These are phyloP conservation scores for Botrytis fabae DNA, from an alignment of 2,329 filamentous ascomycete genomes.

Conservation along the genomic window DNA sequence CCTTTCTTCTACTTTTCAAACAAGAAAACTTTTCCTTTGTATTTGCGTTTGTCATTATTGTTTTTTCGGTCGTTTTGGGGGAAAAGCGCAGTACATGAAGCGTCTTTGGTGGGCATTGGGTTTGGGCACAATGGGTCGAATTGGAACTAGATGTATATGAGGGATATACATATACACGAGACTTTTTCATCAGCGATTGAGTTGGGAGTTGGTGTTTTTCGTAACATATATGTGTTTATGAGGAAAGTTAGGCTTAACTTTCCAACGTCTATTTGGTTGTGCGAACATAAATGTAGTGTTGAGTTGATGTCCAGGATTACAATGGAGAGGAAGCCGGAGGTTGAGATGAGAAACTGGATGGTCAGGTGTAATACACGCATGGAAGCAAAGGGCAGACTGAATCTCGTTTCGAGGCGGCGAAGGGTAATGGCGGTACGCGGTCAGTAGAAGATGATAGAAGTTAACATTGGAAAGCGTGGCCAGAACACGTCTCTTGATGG, in stretches of 20 bases:
- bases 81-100: slow-evolving; percentile 20
- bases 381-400: not conserved
- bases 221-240: slow-evolving; percentile 13
- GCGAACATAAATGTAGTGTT: slow-evolving; percentile 5
- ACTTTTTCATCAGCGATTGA: slow-evolving; percentile 13
- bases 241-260: not conserved
- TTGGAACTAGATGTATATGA: slow-evolving; percentile 6
- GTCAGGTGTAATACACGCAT: slow-evolving; percentile 7
- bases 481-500: not conserved
- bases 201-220: slow-evolving; percentile 8
- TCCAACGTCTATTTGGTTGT: slow-evolving; percentile 6
- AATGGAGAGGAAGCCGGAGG: not conserved
- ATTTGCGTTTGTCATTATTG: not conserved
- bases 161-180: slow-evolving; percentile 7
- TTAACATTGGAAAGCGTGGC: not conserved
- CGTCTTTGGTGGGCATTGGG: slow-evolving; percentile 7
- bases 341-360: not conserved
- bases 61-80: not conserved
- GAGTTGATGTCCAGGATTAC: not conserved
- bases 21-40: not conserved
- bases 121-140: slow-evolving; percentile 12
- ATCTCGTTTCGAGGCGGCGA: not conserved
- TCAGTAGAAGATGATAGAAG: not conserved
- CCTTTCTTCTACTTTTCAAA: not conserved
- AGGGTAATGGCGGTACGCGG: not conserved